These are phyloP conservation scores for Plectosphaerella sp. DNA, from an alignment of 2,329 filamentous ascomycete species.

Conservation along the genomic window DNA sequence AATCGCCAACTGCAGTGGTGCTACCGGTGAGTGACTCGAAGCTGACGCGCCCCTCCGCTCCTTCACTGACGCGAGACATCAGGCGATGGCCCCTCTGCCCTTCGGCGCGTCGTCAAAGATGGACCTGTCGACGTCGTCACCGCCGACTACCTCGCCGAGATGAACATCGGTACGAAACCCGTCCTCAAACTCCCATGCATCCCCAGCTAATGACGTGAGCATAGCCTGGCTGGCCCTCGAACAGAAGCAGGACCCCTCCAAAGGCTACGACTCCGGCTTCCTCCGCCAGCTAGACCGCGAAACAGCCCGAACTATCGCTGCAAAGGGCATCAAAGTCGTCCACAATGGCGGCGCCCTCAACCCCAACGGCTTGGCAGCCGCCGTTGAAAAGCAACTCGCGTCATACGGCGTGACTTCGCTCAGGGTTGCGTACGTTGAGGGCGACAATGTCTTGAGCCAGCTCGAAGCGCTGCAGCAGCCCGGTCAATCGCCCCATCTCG, in stretches of 20 bases:
- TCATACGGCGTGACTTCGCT: slow-evolving; percentile 17
- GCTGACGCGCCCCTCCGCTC: too few species aligned
- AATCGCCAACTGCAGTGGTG: too few species aligned
- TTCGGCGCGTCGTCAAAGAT: too few species aligned
- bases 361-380: slow-evolving; percentile 40
- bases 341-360: slow-evolving; percentile 54
- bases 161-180: too few species aligned
- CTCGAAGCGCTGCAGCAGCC: slow-evolving; percentile 10
- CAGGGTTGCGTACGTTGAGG: slow-evolving; percentile 30
- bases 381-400: slow-evolving; percentile 18
- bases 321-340: slow-evolving; percentile 48
- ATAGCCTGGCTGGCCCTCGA: slow-evolving; percentile 38
- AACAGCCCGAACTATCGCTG: slow-evolving; percentile 28
- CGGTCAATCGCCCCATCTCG: not conserved
- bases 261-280: slow-evolving; percentile 31
- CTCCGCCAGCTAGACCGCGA: slow-evolving; percentile 35
- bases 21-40: too few species aligned
- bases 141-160: not conserved
- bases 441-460: slow-evolving; percentile 28
- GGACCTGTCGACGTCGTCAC: not conserved
- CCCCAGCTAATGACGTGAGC: too few species aligned
- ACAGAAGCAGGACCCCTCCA: slow-evolving; percentile 13
- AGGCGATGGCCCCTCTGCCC: too few species aligned
- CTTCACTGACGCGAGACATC: too few species aligned
- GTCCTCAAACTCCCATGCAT: slow-evolving; percentile 9